These are phyloP conservation scores for Mycena rosella DNA, from an alignment of 768 basidiomycete genomes.

Conservation along the genomic window DNA sequence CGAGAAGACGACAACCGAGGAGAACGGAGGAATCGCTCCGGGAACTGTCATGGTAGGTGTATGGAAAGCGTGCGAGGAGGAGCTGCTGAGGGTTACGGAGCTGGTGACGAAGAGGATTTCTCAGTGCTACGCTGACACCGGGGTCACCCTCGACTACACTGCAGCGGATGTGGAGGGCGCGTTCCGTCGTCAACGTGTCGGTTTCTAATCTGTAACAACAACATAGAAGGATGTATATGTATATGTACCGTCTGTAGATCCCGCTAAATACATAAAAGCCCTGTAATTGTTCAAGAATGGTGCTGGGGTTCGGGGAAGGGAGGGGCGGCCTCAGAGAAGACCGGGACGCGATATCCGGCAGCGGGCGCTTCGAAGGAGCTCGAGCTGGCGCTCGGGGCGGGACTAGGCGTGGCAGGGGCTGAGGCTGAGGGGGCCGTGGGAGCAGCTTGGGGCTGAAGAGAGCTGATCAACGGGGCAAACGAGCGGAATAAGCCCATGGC, in stretches of 20 bases:
- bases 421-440: conserved; percentile 25
- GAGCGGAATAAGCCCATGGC: conserved; percentile 55
- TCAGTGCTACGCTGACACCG: conserved; percentile 84
- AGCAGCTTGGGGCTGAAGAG: conserved; percentile 39
- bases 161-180: conserved; percentile 80
- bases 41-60: conserved; percentile 84
- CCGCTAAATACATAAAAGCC: conserved; percentile 7
- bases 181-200: conserved; percentile 71
- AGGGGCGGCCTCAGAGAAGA: conserved; percentile 35
- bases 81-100: conserved; percentile 80
- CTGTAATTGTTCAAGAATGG: background rate
- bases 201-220: conserved; percentile 29
- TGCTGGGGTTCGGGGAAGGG: conserved; percentile 58
- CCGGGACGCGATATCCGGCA: conserved; percentile 35
- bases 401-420: conserved; percentile 25
- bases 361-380: conserved; percentile 36
- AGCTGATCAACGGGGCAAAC: conserved; percentile 55
- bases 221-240: conserved; percentile 29
- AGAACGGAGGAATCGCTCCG: conserved; percentile 64
- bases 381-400: conserved; percentile 37
- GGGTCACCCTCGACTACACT: conserved; percentile 80
- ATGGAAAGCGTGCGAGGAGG: conserved; percentile 93
- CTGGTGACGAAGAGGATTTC: conserved; percentile 75
- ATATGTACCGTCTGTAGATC: conserved; percentile 30
- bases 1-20: conserved; percentile 72